These are phyloP conservation scores for Emmonsiellopsis sp. DNA, from an alignment of 2,329 filamentous ascomycete species.

Conservation along the genomic window DNA sequence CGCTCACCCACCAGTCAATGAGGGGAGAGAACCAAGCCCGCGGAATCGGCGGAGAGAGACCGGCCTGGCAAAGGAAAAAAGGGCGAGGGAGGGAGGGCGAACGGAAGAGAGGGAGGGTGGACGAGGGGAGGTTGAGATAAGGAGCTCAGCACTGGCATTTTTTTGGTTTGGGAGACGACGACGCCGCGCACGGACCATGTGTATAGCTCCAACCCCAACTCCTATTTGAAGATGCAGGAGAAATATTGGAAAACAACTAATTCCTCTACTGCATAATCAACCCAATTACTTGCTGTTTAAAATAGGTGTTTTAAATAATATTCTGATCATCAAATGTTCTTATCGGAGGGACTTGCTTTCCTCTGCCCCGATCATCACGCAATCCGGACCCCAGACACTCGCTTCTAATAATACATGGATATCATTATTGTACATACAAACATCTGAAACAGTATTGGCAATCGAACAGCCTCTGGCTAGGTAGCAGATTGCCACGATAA, in stretches of 20 bases:
- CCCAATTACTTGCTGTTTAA: too few species aligned
- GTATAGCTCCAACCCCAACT: neutral
- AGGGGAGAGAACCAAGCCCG: neutral
- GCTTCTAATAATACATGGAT: neutral
- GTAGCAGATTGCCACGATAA: neutral
- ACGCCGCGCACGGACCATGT: slow-evolving; percentile 5
- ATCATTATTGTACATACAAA: neutral
- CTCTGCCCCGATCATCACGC: too few species aligned
- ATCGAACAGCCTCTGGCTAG: neutral
- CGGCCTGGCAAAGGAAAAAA: neutral
- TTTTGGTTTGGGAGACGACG: neutral
- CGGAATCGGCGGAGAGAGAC: neutral
- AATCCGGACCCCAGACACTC: too few species aligned
- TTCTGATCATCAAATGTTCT: too few species aligned
- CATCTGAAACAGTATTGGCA: neutral
- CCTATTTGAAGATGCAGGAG: neutral
- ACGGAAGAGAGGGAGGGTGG: neutral
- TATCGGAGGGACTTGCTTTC: too few species aligned
- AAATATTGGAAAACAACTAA: neutral
- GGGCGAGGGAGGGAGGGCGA: neutral
- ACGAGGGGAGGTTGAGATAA: neutral
- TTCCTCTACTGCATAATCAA: too few species aligned
- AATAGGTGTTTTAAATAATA: too few species aligned
- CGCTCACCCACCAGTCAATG: slow-evolving; percentile 26
- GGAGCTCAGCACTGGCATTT: neutral